phyloP scores from a whole-genome alignment of 306 rosid genomes.

The Cucumis sativus region DNA sequence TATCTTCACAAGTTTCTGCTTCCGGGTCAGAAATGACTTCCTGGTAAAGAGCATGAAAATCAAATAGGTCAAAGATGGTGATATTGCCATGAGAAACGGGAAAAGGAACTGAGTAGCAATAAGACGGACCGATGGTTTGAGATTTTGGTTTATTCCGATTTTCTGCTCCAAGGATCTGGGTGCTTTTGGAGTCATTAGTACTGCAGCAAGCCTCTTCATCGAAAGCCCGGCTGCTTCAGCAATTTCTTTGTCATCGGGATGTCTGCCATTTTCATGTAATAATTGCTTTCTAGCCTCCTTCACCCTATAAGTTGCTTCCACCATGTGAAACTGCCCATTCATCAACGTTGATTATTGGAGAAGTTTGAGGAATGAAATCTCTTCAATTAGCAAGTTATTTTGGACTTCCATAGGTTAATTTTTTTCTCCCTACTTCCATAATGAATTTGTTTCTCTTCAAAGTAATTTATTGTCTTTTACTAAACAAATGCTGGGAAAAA shows the following conservation, averaged over 20 bases:
- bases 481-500: background rate
- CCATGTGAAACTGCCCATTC: conserved; percentile 72
- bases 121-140: conserved; percentile 76
- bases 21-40: conserved; percentile 66
- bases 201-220: conserved; percentile 82
- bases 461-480: background rate
- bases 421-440: background rate
- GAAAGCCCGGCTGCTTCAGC: conserved; percentile 84
- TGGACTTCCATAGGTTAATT: background rate
- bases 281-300: conserved; percentile 78
- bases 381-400: background rate
- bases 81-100: background rate
- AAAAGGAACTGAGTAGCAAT: background rate
- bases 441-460: conserved; percentile 1
- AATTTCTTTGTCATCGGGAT: conserved; percentile 63
- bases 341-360: conserved; percentile 9
- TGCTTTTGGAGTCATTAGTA: conserved; percentile 80
- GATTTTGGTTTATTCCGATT: conserved; percentile 70
- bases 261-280: conserved; percentile 65
- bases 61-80: background rate
- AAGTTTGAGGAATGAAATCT: background rate
- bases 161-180: conserved; percentile 89
- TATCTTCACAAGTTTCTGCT: conserved; percentile 67
- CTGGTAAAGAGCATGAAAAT: conserved; percentile 20
- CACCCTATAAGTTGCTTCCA: conserved; percentile 86